These are phyloP conservation scores for Paragyromitra xinjiangensis DNA, from an alignment of 495 filamentous ascomycete species.

Conservation along the genomic window DNA sequence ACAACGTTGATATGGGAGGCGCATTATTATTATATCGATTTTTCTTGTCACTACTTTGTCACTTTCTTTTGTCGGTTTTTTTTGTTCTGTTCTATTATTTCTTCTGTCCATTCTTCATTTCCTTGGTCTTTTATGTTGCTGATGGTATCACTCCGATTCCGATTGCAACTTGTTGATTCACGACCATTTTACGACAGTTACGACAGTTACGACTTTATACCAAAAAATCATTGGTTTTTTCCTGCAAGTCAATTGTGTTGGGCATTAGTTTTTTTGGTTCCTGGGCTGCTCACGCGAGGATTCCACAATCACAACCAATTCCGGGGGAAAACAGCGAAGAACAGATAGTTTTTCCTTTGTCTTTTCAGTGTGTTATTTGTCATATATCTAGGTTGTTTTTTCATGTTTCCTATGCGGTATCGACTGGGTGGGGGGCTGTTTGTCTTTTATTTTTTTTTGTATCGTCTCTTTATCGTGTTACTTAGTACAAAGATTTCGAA, in stretches of 20 bases:
- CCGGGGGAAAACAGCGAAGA: slow-evolving; percentile 1
- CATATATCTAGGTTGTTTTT: slow-evolving; percentile 30
- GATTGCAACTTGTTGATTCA: slow-evolving; percentile 38
- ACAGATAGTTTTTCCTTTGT: slow-evolving; percentile 27
- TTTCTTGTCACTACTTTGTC: slow-evolving; percentile 49
- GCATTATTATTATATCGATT: slow-evolving; percentile 51
- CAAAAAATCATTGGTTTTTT: slow-evolving; percentile 47
- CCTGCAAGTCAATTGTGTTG: slow-evolving; percentile 27
- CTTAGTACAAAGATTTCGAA: slow-evolving; percentile 36
- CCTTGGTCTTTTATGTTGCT: slow-evolving; percentile 34
- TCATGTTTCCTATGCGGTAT: slow-evolving; percentile 40
- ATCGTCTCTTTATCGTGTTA: slow-evolving; percentile 33
- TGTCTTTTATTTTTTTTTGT: slow-evolving; percentile 38
- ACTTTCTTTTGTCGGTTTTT: slow-evolving; percentile 37
- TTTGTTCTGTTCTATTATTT: slow-evolving; percentile 35
- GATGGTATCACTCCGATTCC: slow-evolving; percentile 34
- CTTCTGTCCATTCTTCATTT: slow-evolving; percentile 27
- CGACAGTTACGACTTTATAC: slow-evolving; percentile 47
- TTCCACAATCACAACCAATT: slow-evolving; percentile 9
- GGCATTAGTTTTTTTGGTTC: slow-evolving; percentile 18
- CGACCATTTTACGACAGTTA: slow-evolving; percentile 37
- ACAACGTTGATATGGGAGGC: slow-evolving; percentile 53
- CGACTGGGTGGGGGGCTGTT: slow-evolving; percentile 35
- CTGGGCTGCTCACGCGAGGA: slow-evolving; percentile 5
- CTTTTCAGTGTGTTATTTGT: slow-evolving; percentile 39